phyloP scores from a whole-genome alignment of 495 filamentous ascomycete genomes.

The Neurospora tetraspora region DNA sequence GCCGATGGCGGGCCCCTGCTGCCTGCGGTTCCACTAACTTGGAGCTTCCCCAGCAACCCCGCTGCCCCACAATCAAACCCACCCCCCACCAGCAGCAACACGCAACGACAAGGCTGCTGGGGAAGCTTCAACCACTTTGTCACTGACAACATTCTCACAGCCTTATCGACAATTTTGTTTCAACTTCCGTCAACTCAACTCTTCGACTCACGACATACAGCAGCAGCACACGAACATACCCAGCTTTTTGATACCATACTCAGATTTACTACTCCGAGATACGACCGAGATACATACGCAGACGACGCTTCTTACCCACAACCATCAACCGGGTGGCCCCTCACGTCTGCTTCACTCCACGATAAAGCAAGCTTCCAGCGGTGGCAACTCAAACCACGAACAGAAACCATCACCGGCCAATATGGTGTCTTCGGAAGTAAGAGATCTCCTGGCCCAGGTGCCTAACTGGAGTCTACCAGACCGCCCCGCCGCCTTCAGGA shows the following conservation, averaged over 20 bases:
- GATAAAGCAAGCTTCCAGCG: not conserved
- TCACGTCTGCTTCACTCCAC: not conserved
- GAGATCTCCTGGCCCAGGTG: conserved; percentile 46
- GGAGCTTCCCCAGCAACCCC: not conserved
- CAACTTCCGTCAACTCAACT: not conserved
- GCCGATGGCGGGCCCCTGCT: not conserved
- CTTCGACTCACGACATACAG: not conserved
- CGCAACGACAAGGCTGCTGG: not conserved
- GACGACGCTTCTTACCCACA: not conserved
- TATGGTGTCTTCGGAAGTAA: conserved; percentile 21
- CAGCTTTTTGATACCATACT: not conserved
- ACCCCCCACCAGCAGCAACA: not conserved
- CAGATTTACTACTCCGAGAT: not conserved
- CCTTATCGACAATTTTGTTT: not conserved
- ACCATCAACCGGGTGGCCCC: not conserved
- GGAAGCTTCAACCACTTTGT: not conserved
- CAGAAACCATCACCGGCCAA: not conserved
- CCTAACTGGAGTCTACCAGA: conserved; percentile 37
- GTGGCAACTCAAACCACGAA: not conserved
- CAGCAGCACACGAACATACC: not conserved
- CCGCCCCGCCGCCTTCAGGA: conserved; percentile 50
- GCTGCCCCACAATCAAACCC: not conserved
- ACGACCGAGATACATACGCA: not conserved
- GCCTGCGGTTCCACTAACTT: not conserved
- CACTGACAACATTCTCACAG: not conserved